phyloP scores from a whole-genome alignment of 495 filamentous ascomycete species.

The Amniculicola lignicola region DNA sequence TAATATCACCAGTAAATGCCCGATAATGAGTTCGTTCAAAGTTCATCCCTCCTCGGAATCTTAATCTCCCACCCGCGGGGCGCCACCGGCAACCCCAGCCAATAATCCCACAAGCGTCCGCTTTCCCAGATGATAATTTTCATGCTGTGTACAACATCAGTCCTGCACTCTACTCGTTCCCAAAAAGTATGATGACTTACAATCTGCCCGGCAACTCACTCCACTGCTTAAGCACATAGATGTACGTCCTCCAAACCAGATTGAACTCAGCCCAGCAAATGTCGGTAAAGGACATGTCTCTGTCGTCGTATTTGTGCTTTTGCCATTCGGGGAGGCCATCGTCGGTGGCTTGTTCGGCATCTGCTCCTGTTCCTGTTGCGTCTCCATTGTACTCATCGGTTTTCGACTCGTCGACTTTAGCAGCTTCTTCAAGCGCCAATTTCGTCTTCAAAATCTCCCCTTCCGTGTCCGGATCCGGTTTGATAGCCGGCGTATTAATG shows the following conservation, averaged over 20 bases:
- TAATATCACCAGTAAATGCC: too few relatives aligned
- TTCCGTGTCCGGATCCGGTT: neutral
- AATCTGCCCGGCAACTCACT: conserved; percentile 60
- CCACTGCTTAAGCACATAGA: conserved; percentile 70
- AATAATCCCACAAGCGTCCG: conserved; percentile 66
- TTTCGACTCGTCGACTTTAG: too few relatives aligned
- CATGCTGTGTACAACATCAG: conserved; percentile 46
- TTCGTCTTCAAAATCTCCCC: conserved; percentile 25
- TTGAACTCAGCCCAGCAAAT: conserved; percentile 61
- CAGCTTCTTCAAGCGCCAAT: conserved; percentile 8
- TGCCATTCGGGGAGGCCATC: conserved; percentile 42
- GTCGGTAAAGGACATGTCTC: conserved; percentile 51
- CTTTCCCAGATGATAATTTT: conserved; percentile 60
- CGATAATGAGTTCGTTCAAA: too few relatives aligned
- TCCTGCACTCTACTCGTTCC: neutral
- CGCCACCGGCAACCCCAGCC: conserved; percentile 71
- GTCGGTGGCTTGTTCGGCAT: conserved; percentile 20
- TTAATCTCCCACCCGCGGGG: conserved; percentile 65
- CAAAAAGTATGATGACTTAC: conserved; percentile 53
- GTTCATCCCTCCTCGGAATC: conserved; percentile 57
- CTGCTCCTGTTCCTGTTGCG: conserved; percentile 42
- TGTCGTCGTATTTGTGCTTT: conserved; percentile 34
- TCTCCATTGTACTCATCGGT: too few relatives aligned
- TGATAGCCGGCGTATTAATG: conserved; percentile 33
- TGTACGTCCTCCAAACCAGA: conserved; percentile 57